phyloP scores from a whole-genome alignment of 2,329 filamentous ascomycete species.

The Moelleriella libera region DNA sequence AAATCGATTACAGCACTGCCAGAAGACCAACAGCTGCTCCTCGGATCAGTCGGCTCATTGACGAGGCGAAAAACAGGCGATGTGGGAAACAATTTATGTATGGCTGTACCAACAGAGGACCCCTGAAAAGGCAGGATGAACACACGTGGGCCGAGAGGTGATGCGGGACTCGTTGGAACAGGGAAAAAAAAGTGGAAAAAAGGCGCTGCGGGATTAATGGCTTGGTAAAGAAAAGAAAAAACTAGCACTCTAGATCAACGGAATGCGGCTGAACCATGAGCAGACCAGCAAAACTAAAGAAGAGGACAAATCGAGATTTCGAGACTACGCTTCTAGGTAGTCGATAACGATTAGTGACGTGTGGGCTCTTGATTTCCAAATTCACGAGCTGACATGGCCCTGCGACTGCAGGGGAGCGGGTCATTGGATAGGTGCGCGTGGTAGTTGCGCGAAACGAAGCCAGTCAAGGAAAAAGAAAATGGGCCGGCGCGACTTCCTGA shows the following conservation, averaged over 20 bases:
- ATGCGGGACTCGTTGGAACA: neutral
- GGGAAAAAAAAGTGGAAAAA: neutral
- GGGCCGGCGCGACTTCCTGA: neutral
- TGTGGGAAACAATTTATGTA: neutral
- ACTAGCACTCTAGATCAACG: neutral
- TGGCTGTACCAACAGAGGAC: neutral
- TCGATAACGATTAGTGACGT: too few relatives aligned
- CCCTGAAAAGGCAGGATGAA: neutral
- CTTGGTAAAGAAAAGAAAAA: neutral
- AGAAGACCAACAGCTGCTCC: neutral
- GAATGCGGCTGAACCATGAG: too few relatives aligned
- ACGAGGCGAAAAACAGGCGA: too few relatives aligned
- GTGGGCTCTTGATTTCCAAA: too few relatives aligned
- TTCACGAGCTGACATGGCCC: too few relatives aligned
- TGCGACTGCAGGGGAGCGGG: too few relatives aligned
- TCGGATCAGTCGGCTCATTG: conserved; percentile 1
- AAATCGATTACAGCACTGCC: too few relatives aligned
- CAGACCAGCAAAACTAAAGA: too few relatives aligned
- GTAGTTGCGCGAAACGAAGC: too few relatives aligned
- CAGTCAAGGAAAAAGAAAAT: neutral
- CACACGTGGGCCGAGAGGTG: conserved; percentile 1
- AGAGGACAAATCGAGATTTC: too few relatives aligned
- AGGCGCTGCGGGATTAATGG: neutral
- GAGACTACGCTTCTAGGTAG: too few relatives aligned
- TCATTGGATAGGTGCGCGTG: too few relatives aligned